phyloP scores from a whole-genome alignment of 441 rosid species.

The Erodium trifolium region DNA sequence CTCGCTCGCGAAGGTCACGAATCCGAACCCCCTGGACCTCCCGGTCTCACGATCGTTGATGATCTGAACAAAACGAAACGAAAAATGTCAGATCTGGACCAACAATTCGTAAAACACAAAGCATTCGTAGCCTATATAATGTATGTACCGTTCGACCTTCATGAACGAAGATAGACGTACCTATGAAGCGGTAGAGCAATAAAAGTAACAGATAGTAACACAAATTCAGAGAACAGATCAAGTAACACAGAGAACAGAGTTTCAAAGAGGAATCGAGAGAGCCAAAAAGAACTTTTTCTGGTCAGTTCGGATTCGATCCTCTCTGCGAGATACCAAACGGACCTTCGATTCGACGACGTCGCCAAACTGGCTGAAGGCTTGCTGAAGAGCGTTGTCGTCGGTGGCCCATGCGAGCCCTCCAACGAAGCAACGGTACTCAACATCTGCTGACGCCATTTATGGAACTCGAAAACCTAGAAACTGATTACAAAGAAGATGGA shows the following conservation, averaged over 20 bases:
- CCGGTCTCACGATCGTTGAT: not conserved
- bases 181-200: not conserved
- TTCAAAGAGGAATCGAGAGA: not conserved
- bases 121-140: not conserved
- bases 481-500: not conserved
- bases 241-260: conserved; percentile 1
- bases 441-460: not conserved
- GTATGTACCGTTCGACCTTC: not conserved
- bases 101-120: not conserved
- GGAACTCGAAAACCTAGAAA: not conserved
- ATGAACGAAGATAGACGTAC: not conserved
- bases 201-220: not conserved
- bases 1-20: not conserved
- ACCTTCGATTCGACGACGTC: not conserved
- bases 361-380: not conserved
- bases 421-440: conserved; percentile 1
- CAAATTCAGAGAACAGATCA: not conserved
- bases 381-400: not conserved
- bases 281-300: not conserved
- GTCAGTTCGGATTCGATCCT: not conserved
- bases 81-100: not conserved
- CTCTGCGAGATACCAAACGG: not conserved
- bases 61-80: not conserved
- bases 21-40: not conserved
- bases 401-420: conserved; percentile 7